Evolutionary conservation across 352 stramenopile genomes (phyloP).

Genomic region (Aphanomyces stellatus): DNA sequence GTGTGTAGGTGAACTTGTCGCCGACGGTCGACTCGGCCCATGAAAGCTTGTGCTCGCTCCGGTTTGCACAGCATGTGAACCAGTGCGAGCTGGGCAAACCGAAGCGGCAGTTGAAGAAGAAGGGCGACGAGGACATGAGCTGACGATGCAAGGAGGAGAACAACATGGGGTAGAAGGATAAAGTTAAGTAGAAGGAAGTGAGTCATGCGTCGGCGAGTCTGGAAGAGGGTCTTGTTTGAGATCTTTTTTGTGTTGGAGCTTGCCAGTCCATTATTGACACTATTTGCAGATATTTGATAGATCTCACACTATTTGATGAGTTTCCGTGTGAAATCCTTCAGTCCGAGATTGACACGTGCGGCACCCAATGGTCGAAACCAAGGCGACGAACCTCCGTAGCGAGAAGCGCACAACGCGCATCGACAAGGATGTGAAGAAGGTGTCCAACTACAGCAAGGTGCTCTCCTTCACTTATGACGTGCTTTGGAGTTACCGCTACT

Average conservation of each 20-base stretch:
- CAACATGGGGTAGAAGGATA: no score
- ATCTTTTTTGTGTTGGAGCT: no score
- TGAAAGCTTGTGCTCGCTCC: conserved; percentile 96
- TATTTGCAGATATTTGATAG: no score
- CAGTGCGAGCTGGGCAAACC: conserved; percentile 96
- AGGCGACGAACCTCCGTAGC: neutral
- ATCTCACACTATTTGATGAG: no score
- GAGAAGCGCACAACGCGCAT: conserved; percentile 61
- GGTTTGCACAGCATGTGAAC: conserved; percentile 96
- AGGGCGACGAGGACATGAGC: conserved; percentile 35
- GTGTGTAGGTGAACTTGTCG: conserved; percentile 82
- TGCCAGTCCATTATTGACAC: no score
- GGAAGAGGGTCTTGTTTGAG: no score
- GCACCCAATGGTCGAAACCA: neutral
- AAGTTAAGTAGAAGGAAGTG: no score
- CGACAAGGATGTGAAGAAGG: conserved; percentile 82
- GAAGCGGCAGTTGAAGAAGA: conserved; percentile 84
- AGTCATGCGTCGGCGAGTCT: no score
- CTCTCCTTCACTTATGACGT: conserved; percentile 71
- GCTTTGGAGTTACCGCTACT: conserved; percentile 85
- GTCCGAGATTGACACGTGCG: no score
- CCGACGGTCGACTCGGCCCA: conserved; percentile 90
- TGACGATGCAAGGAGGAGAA: no score
- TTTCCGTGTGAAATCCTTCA: no score
- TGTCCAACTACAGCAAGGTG: conserved; percentile 50